phyloP scores from a whole-genome alignment of 1,284 basidiomycete species.

The Coniophora puteana region DNA sequence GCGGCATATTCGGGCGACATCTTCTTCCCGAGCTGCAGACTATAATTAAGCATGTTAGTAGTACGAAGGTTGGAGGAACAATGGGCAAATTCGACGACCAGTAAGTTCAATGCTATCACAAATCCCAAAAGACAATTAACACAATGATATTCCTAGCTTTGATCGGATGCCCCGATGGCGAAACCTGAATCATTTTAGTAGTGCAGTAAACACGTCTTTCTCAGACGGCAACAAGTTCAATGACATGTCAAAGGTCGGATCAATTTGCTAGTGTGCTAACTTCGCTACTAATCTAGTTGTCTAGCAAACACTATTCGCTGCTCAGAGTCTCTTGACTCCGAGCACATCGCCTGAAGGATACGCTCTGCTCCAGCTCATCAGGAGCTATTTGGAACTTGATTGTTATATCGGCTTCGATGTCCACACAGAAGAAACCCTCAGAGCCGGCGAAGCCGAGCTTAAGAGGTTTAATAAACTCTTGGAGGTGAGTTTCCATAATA shows the following conservation, averaged over 20 bases:
- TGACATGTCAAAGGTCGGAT: conserved; percentile 23
- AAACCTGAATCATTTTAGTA: conserved; percentile 19
- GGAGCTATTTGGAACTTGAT: conserved; percentile 27
- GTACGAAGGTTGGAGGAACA: no score
- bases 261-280: no score
- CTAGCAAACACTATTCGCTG: conserved; percentile 24
- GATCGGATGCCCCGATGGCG: conserved; percentile 19
- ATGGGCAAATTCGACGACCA: conserved; percentile 8
- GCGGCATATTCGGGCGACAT: conserved; percentile 15
- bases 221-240: conserved; percentile 22
- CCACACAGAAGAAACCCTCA: conserved; percentile 29
- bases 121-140: not conserved
- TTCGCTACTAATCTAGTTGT: conserved; percentile 2
- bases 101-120: conserved; percentile 1
- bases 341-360: conserved; percentile 12
- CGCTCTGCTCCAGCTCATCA: conserved; percentile 21
- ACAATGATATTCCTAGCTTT: conserved; percentile 8
- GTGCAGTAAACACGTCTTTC: conserved; percentile 14
- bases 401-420: conserved; percentile 26
- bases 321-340: conserved; percentile 22
- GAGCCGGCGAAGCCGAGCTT: conserved; percentile 17
- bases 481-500: conserved; percentile 15
- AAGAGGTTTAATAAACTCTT: conserved; percentile 14
- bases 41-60: conserved; percentile 4
- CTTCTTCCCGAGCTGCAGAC: conserved; percentile 9